Conservation (phyloP, 2,329 filamentous ascomycete genomes). For the Fusarium devonianum region DNA sequence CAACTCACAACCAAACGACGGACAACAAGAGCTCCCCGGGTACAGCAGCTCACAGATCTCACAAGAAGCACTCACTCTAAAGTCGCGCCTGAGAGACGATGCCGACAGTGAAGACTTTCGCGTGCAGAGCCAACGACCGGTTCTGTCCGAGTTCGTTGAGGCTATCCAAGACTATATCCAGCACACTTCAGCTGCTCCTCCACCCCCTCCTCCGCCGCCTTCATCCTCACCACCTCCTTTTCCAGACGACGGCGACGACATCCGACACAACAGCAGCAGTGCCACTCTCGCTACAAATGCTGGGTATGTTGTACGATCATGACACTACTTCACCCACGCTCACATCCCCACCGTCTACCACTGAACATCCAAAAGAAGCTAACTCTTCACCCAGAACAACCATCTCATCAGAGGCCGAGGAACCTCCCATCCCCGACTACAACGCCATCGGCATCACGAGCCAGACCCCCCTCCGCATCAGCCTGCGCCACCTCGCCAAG, state of each 20-base stretch:
- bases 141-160: constrained; percentile 34
- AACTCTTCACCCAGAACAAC: constrained; percentile 24
- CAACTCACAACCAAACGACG: constrained; percentile 33
- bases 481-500: constrained; percentile 38
- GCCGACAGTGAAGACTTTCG: constrained; percentile 32
- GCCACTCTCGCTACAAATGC: constrained; percentile 10
- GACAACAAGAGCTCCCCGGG: constrained; percentile 34
- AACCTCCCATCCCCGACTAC: constrained; percentile 37
- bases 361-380: too few species aligned
- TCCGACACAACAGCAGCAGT: constrained; percentile 14
- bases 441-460: constrained; percentile 39
- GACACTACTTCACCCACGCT: too few species aligned
- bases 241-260: constrained; percentile 4
- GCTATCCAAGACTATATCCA: constrained; percentile 39
- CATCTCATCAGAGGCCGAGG: constrained; percentile 32
- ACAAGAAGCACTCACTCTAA: constrained; percentile 33
- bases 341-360: too few species aligned
- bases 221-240: constrained; percentile 14
- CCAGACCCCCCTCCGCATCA: constrained; percentile 36
- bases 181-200: constrained; percentile 24
- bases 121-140: constrained; percentile 26
- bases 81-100: constrained; percentile 25
- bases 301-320: constrained; percentile 29
- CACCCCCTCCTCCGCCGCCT: not conserved
- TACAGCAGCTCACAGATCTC: constrained; percentile 42